Base-by-base conservation (phyloP, 805 yeast genomes). In the Candida tammaniensis region DNA sequence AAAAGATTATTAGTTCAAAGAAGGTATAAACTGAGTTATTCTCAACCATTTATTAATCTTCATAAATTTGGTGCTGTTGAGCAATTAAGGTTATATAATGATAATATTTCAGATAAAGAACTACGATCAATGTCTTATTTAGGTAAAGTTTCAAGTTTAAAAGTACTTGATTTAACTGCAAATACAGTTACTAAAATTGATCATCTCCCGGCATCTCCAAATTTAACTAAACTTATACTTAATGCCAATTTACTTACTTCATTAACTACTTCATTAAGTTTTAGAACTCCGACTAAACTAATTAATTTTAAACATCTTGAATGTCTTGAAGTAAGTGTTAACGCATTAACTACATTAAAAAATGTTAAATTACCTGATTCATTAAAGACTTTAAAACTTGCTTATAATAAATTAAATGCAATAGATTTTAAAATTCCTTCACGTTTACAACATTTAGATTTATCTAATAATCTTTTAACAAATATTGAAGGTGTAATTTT, bases 141-240 rank as follows among this genome's bases (percentile, higher is more conserved):
- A 5, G 12, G 16, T 5, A 27, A 28, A 12, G 13, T 19, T 5
- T 10, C 16, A 2, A 19, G 19, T 7, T 30, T 49, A 7, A 27
- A 31, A 16, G 25, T 42, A 1, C 27, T 51, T 11, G 49, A 48
- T 20, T 29, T 51, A 7, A 33, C 40, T 8, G 48, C 40, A 8
- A 51, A 49, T 34, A 25, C 34, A n/a, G 36, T 51, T 14, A 37
- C 47, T 2, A 31, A 33, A 8, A 30, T 50, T 17, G 32, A 35
- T 4, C 33, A 33, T 19, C 16, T 51, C 7, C 24, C 28, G 4
- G n/a, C 44, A 3, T 49, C 54, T 3, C 30, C 31, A 1, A 25
- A 43, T 7, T 23, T 51, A 5, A 39, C 43, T 22, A 30, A 27
- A 24, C 21, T 51, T 7, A 17, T 29, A 3, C 11, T 51, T 1